Evolutionary conservation across 805 yeast species (phyloP).

Genomic region (Spathaspora girioi): DNA sequence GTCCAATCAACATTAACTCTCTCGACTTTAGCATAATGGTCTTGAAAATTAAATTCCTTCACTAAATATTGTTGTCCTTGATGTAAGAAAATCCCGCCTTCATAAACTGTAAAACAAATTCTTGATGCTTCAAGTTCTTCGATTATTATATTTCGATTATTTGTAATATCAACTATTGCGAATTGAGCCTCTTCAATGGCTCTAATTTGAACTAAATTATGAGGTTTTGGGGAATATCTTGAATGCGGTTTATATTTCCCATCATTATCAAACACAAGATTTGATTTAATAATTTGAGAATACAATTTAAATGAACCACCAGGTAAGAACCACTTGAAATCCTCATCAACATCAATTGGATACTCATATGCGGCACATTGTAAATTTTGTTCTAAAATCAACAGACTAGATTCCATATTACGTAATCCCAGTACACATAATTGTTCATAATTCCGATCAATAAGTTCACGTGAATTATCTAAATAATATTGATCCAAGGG

Average conservation of each 20-base stretch:
- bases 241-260: constrained; percentile 32
- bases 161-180: constrained; percentile 89
- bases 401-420: constrained; percentile 27
- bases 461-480: constrained; percentile 58
- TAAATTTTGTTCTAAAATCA: constrained; percentile 73
- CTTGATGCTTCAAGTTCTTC: constrained; percentile 89
- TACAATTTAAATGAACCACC: constrained; percentile 9
- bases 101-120: constrained; percentile 83
- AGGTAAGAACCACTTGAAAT: constrained; percentile 54
- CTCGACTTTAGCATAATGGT: constrained; percentile 77
- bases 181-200: constrained; percentile 78
- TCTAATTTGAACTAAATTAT: constrained; percentile 70
- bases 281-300: constrained; percentile 28
- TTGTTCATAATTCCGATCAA: constrained; percentile 41
- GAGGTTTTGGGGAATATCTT: constrained; percentile 77
- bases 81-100: constrained; percentile 90
- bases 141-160: constrained; percentile 68
- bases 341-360: constrained; percentile 57
- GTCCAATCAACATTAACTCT: constrained; percentile 93
- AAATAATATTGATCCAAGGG: constrained; percentile 87
- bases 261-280: constrained; percentile 28
- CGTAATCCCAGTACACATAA: constrained; percentile 36
- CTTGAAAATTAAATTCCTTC: constrained; percentile 75
- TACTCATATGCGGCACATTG: constrained; percentile 93
- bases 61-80: constrained; percentile 91